These are phyloP conservation scores for Pseudovirgaria hyperparasitica DNA, from an alignment of 2,329 filamentous ascomycete genomes.

Conservation along the genomic window DNA sequence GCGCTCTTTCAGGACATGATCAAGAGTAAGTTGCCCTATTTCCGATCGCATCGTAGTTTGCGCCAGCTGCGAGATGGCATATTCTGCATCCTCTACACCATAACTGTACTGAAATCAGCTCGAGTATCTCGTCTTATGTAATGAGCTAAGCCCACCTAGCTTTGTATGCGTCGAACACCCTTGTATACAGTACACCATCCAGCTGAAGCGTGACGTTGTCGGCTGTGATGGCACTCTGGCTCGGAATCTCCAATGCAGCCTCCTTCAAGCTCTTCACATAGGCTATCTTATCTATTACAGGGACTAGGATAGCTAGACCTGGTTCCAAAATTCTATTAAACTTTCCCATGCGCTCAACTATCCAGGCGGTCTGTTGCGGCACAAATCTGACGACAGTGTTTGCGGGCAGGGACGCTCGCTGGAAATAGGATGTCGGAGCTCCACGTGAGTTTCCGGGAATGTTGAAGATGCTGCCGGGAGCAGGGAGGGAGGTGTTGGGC, in stretches of 20 bases:
- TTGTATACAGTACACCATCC: slow-evolving; percentile 88
- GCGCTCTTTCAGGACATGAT: slow-evolving; percentile 95
- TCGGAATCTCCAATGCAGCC: slow-evolving; percentile 89
- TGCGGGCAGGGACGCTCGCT: slow-evolving; percentile 58
- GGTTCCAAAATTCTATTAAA: slow-evolving; percentile 90
- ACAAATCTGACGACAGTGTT: slow-evolving; percentile 96
- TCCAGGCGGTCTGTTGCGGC: slow-evolving; percentile 98
- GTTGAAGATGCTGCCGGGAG: too few species aligned
- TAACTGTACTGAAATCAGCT: slow-evolving; percentile 46
- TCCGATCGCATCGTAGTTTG: slow-evolving; percentile 99
- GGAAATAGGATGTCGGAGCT: slow-evolving; percentile 65
- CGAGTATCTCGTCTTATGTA: neutral
- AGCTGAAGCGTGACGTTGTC: slow-evolving; percentile 97
- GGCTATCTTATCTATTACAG: slow-evolving; percentile 87
- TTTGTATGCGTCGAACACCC: slow-evolving; percentile 97
- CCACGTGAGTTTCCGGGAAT: slow-evolving; percentile 10
- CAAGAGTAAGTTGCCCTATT: slow-evolving; percentile 89
- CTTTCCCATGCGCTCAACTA: slow-evolving; percentile 98
- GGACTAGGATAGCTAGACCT: slow-evolving; percentile 76
- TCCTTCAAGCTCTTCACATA: slow-evolving; percentile 98
- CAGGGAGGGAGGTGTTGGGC: too few species aligned
- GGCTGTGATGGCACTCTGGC: slow-evolving; percentile 93
- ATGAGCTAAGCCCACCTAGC: slow-evolving; percentile 51
- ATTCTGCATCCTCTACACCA: slow-evolving; percentile 95
- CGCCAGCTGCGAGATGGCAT: slow-evolving; percentile 93